phyloP scores from a whole-genome alignment of 2,329 filamentous ascomycete genomes.

The Paecilomyces fulvus region DNA sequence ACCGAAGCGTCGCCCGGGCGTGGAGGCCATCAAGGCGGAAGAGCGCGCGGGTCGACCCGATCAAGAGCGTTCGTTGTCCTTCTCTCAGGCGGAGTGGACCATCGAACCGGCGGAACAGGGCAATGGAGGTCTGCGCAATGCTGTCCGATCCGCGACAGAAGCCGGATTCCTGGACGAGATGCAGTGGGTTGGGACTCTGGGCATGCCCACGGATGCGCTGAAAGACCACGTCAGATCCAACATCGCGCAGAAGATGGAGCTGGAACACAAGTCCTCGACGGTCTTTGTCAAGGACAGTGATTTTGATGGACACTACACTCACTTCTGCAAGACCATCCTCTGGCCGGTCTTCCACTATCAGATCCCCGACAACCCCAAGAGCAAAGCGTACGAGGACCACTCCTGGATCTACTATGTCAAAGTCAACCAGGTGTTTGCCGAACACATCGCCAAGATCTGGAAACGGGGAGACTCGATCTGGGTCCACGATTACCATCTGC shows the following conservation, averaged over 20 bases:
- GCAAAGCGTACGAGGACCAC: slow-evolving; percentile 95
- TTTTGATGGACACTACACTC: slow-evolving; percentile 87
- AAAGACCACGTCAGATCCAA: slow-evolving; percentile 67
- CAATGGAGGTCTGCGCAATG: slow-evolving; percentile 86
- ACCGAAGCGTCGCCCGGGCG: slow-evolving; percentile 5
- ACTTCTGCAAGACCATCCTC: slow-evolving; percentile 95
- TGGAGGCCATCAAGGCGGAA: slow-evolving; percentile 13
- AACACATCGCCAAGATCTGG: slow-evolving; percentile 83
- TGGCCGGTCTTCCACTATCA: slow-evolving; percentile 99
- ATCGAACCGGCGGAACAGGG: slow-evolving; percentile 81
- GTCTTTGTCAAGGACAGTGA: slow-evolving; percentile 87
- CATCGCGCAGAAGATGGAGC: slow-evolving; percentile 72
- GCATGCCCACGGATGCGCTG: slow-evolving; percentile 86
- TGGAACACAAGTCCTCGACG: slow-evolving; percentile 71
- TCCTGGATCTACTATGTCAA: slow-evolving; percentile 93
- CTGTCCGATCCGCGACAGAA: slow-evolving; percentile 67
- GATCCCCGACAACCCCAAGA: slow-evolving; percentile 95
- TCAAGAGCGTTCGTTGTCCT: slow-evolving; percentile 56
- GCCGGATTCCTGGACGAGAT: slow-evolving; percentile 63
- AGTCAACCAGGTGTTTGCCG: slow-evolving; percentile 86
- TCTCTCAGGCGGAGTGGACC: slow-evolving; percentile 71
- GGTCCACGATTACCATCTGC: slow-evolving; percentile 91
- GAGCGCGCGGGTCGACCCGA: slow-evolving; percentile 11
- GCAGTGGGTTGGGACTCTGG: slow-evolving; percentile 85
- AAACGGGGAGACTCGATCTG: slow-evolving; percentile 89